Conservation (phyloP, 768 basidiomycete genomes). For the Imleria badia region DNA sequence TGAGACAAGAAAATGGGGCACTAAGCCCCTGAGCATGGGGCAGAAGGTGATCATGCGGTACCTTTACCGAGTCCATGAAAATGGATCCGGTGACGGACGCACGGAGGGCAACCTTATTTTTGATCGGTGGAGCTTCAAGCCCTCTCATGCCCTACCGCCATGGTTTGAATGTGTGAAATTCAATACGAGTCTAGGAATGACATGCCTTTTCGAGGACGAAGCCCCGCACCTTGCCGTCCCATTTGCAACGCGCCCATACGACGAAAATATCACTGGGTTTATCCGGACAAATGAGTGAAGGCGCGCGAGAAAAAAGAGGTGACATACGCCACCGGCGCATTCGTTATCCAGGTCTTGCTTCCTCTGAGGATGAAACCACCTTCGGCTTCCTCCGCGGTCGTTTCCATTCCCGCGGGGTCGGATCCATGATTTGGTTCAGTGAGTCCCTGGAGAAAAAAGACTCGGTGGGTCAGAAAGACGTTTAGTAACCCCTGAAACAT, state of each 20-base stretch:
- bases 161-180: not conserved
- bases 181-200: not conserved
- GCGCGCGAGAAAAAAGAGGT: not conserved
- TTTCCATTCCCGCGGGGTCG: slow-evolving; percentile 98
- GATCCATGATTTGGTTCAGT: slow-evolving; percentile 98
- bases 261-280: slow-evolving; percentile 76
- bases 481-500: slow-evolving; percentile 32
- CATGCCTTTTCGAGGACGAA: slow-evolving; percentile 87
- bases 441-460: slow-evolving; percentile 60
- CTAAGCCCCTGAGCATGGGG: slow-evolving; percentile 76
- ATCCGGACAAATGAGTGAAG: slow-evolving; percentile 8
- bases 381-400: slow-evolving; percentile 78
- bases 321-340: slow-evolving; percentile 84
- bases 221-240: slow-evolving; percentile 88
- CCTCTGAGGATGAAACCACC: slow-evolving; percentile 87
- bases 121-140: slow-evolving; percentile 81
- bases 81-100: slow-evolving; percentile 83
- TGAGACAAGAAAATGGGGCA: slow-evolving; percentile 90
- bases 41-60: slow-evolving; percentile 72
- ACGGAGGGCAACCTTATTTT: slow-evolving; percentile 90
- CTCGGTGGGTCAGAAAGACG: not conserved
- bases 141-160: slow-evolving; percentile 71
- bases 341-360: slow-evolving; percentile 97
- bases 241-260: slow-evolving; percentile 93
- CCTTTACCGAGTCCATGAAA: slow-evolving; percentile 88